Percentiles rank a stretch among this genome's conserved stretches.
These are phyloP conservation scores for Venturia effusa DNA, from an alignment of 2,329 filamentous ascomycete genomes.

Conservation along the genomic window DNA sequence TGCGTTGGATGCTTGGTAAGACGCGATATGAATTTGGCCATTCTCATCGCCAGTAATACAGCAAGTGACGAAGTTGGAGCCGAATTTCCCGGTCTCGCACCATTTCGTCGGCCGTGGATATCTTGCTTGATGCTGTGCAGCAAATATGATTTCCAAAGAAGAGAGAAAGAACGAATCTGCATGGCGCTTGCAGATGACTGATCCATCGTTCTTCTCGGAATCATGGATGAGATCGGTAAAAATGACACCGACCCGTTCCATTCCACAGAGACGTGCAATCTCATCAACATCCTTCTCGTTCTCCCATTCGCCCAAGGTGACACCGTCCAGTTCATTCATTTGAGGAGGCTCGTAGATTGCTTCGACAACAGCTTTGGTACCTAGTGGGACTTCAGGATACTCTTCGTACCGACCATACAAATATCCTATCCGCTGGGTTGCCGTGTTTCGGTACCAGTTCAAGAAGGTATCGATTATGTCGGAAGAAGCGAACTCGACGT, in stretches of 20 bases:
- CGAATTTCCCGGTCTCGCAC: constrained; percentile 89
- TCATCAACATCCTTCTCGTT: constrained; percentile 74
- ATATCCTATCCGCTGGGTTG: constrained; percentile 75
- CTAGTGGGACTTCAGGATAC: constrained; percentile 85
- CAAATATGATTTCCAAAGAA: constrained; percentile 84
- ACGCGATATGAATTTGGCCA: constrained; percentile 76
- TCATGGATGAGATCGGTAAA: constrained; percentile 80
- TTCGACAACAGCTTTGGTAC: constrained; percentile 90
- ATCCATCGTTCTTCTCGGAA: constrained; percentile 68
- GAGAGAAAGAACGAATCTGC: constrained; percentile 91
- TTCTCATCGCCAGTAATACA: constrained; percentile 87
- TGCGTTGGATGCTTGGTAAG: constrained; percentile 91
- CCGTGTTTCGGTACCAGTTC: constrained; percentile 82
- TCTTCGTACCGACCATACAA: constrained; percentile 85
- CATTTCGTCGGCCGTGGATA: constrained; percentile 89
- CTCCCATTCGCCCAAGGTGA: constrained; percentile 75
- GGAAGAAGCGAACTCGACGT: constrained; percentile 87
- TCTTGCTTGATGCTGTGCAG: constrained; percentile 75
- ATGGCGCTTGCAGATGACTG: constrained; percentile 89
- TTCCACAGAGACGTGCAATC: constrained; percentile 69
- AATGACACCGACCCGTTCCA: constrained; percentile 84
- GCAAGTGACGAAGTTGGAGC: constrained; percentile 95
- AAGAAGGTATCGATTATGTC: constrained; percentile 81
- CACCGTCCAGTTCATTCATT: constrained; percentile 75
- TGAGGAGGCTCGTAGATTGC: constrained; percentile 96